Base-by-base conservation (phyloP, 2,329 filamentous ascomycete species). In the Gliomastix tumulicola region DNA sequence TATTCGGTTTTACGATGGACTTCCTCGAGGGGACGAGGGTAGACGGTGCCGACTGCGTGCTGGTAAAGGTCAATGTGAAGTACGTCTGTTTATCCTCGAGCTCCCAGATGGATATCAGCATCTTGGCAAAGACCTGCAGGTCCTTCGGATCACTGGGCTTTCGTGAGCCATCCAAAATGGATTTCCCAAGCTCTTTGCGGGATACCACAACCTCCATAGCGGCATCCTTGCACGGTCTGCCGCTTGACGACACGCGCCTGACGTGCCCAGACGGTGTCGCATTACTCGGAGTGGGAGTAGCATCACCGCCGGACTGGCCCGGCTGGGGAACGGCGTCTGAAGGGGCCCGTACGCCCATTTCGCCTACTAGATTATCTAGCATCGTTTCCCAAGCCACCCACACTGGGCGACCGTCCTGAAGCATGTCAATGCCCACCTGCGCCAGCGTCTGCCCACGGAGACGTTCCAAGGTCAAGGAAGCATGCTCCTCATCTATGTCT, bases 81-180 rank as follows among this genome's bases (percentile, higher is more conserved):
- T 82, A 88, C 9, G 71, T 76, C 45, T 80, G 73, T 16, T 71
- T 68, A 30, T 84, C 76, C 27, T 83, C 74, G n/a, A 74, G 66
- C 41, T 76, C 71, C 80, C 83, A 89, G 7, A 85, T 74, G 1
- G 79, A 84, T 17, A 88, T 76, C 32, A 88, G 85, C 80, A 88
- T 85, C 44, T 81, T 82, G 17, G 84, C 80, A 43, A 76, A 75
- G 0, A 76, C 57, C 47, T 65, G 66, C 10, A 7, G 30, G n/a
- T 16, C 25, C 25, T 13, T 6, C 6, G 25, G 25, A 15, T 30
- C 34, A 12, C 21, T 36, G 8, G 16, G 17, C 23, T 20, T 57
- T n/a, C n/a, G n/a, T n/a, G n/a, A n/a, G n/a, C n/a, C n/a, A n/a
- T n/a, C n/a, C n/a, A n/a, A n/a, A n/a, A n/a, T n/a, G 7, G 11